These are phyloP conservation scores for Dothistroma septosporum DNA, from an alignment of 2,329 filamentous ascomycete genomes.

Conservation along the genomic window DNA sequence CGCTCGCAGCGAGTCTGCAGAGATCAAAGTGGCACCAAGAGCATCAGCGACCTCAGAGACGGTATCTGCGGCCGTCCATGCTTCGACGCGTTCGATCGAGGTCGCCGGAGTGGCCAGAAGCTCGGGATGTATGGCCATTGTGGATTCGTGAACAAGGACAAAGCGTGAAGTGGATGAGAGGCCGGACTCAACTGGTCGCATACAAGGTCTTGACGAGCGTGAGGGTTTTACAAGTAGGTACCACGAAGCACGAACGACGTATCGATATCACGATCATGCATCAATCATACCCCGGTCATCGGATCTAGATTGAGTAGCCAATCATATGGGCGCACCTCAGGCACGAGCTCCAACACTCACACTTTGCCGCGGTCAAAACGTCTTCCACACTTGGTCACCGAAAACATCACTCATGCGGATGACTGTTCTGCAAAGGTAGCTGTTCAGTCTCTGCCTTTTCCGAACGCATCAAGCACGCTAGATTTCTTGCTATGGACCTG, in stretches of 20 bases:
- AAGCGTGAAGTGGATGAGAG: neutral
- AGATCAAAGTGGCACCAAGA: slow-evolving; percentile 40
- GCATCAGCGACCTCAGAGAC: slow-evolving; percentile 43
- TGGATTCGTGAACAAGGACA: neutral
- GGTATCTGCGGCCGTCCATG: slow-evolving; percentile 38
- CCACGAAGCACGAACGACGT: neutral
- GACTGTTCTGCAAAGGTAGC: neutral
- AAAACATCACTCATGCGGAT: neutral
- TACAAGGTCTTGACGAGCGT: neutral
- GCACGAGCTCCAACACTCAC: neutral
- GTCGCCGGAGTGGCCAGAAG: slow-evolving; percentile 15
- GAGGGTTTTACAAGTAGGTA: neutral
- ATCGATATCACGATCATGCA: neutral
- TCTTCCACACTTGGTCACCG: neutral
- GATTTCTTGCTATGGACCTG: no score
- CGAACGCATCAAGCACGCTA: neutral
- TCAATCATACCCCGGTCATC: neutral
- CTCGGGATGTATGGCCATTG: slow-evolving; percentile 23
- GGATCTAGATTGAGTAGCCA: neutral
- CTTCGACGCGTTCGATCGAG: slow-evolving; percentile 38
- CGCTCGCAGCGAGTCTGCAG: slow-evolving; percentile 26
- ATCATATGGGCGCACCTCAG: neutral
- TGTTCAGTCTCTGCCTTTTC: no score
- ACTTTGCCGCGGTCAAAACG: neutral
- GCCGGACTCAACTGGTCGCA: neutral